Evolutionary conservation across 2,329 filamentous ascomycete genomes (phyloP).

Genomic region (Aspergillus puulaauensis): DNA sequence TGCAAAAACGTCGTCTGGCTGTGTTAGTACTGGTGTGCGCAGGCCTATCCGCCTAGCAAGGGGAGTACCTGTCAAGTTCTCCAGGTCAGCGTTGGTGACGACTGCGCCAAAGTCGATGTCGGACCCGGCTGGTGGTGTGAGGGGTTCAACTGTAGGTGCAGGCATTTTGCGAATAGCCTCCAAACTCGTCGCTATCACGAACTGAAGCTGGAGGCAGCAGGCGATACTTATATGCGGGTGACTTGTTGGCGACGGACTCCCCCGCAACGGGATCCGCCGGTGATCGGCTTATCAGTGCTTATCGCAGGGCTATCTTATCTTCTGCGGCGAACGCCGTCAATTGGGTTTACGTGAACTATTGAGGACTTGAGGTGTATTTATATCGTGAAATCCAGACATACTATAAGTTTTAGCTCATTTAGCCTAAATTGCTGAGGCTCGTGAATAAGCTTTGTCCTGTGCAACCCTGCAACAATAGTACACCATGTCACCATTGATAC

Average conservation of each 20-base stretch:
- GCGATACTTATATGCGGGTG: background rate
- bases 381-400: no score
- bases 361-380: no score
- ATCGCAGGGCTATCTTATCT: background rate
- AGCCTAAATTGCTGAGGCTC: background rate
- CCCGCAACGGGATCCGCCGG: background rate
- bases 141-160: slow-evolving; percentile 19
- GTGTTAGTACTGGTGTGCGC: slow-evolving; percentile 3
- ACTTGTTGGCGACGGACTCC: background rate
- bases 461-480: no score
- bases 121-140: slow-evolving; percentile 29
- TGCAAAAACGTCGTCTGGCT: slow-evolving; percentile 62
- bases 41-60: background rate
- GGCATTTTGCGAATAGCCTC: background rate
- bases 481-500: no score
- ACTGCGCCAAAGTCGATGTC: slow-evolving; percentile 61
- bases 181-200: background rate
- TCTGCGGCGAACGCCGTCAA: background rate
- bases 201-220: background rate
- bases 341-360: background rate
- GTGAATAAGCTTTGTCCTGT: no score
- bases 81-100: slow-evolving; percentile 59
- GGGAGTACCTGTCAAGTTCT: slow-evolving; percentile 59
- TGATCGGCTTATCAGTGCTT: background rate
- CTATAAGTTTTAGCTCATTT: background rate